Conservation (phyloP, 2,329 filamentous ascomycete genomes). For the Colletotrichum euphorbiae region DNA sequence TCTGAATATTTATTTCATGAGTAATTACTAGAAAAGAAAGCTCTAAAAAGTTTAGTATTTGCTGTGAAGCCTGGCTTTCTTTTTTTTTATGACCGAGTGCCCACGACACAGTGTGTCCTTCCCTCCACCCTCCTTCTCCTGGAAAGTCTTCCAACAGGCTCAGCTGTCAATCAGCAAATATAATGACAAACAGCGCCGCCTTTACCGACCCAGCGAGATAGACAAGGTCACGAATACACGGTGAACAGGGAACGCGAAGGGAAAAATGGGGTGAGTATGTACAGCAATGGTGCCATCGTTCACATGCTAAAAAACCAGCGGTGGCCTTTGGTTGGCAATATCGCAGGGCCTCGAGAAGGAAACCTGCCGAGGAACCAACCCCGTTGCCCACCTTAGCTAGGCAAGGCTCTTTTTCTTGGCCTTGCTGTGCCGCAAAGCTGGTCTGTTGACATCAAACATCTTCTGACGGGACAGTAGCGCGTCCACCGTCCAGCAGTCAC, state of each 20-base stretch:
- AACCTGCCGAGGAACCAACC: conserved; percentile 36
- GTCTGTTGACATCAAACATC: conserved; percentile 18
- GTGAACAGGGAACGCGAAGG: conserved; percentile 12
- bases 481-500: conserved; percentile 13
- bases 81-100: too few relatives aligned
- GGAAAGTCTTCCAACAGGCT: conserved; percentile 9
- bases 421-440: conserved; percentile 15
- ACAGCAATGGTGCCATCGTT: conserved; percentile 26
- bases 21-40: too few relatives aligned
- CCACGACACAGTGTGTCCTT: too few relatives aligned
- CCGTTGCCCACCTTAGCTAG: conserved; percentile 6
- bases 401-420: conserved; percentile 22
- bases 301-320: conserved; percentile 38
- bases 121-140: not conserved
- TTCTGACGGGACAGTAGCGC: conserved; percentile 5
- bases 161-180: conserved; percentile 18
- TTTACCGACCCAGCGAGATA: conserved; percentile 33
- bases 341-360: conserved; percentile 17
- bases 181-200: conserved; percentile 12
- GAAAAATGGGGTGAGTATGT: conserved; percentile 6
- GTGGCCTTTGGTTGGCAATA: conserved; percentile 19
- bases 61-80: too few relatives aligned
- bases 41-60: too few relatives aligned
- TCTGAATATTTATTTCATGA: too few relatives aligned
- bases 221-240: conserved; percentile 19